Conservation (phyloP, 306 rosid genomes). For the Biancaea sappan region DNA sequence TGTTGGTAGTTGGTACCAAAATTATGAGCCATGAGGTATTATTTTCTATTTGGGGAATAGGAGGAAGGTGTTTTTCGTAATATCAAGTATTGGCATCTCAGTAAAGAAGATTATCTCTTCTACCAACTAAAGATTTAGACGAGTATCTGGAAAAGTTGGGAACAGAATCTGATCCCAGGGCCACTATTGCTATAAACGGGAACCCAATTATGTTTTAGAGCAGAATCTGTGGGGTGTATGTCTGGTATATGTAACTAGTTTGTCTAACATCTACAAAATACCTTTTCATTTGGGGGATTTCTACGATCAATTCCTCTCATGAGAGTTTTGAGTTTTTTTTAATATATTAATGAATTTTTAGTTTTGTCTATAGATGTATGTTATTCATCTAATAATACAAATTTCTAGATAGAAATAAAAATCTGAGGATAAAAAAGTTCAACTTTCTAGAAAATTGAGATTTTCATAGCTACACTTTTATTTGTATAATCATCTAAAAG, state of each 20-base stretch:
- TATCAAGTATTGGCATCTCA: background rate
- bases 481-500: background rate
- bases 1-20: background rate
- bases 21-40: background rate
- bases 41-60: background rate
- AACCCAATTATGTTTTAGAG: background rate
- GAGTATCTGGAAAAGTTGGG: background rate
- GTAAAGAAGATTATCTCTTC: background rate
- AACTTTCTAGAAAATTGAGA: too few relatives aligned
- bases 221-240: background rate
- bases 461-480: too few relatives aligned
- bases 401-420: too few relatives aligned
- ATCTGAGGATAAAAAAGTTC: too few relatives aligned
- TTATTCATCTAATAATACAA: too few relatives aligned
- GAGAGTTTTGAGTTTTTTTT: too few relatives aligned
- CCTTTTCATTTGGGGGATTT: background rate
- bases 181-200: background rate
- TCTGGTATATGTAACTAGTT: background rate
- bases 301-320: too few relatives aligned
- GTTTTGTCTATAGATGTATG: too few relatives aligned
- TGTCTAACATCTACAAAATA: too few relatives aligned
- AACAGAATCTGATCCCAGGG: slow-evolving; percentile 15
- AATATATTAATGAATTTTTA: too few relatives aligned
- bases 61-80: background rate
- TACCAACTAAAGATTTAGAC: slow-evolving; percentile 7